Evolutionary conservation across 768 basidiomycete species (phyloP).

Genomic region (Hypsizygus marmoreus): DNA sequence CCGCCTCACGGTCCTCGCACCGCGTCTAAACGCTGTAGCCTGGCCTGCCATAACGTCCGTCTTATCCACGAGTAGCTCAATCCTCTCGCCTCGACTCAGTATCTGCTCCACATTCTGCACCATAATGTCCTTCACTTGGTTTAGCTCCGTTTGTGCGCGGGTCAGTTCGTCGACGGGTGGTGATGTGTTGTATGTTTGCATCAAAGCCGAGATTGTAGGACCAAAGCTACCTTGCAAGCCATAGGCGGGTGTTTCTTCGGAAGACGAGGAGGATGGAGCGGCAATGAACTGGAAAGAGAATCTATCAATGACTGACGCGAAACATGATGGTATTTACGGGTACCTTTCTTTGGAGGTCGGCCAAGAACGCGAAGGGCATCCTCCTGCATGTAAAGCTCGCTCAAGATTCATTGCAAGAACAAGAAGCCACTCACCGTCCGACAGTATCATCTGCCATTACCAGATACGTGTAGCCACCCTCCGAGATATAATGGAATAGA

Average conservation of each 20-base stretch:
- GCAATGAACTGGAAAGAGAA: conserved; percentile 51
- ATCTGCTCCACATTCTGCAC: conserved; percentile 98
- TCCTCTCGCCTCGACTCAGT: conserved; percentile 89
- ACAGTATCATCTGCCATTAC: conserved; percentile 95
- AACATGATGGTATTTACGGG: conserved; percentile 13
- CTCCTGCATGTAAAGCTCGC: conserved; percentile 46
- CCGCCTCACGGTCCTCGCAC: conserved; percentile 78
- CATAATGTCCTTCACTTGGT: conserved; percentile 95
- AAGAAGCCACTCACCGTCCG: conserved; percentile 61
- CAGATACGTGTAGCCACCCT: conserved; percentile 83
- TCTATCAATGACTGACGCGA: conserved; percentile 9
- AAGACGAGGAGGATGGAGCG: conserved; percentile 65
- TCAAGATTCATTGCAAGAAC: not conserved
- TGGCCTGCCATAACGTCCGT: conserved; percentile 95
- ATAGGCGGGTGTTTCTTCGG: conserved; percentile 56
- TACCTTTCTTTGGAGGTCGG: conserved; percentile 81
- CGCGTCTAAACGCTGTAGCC: conserved; percentile 89
- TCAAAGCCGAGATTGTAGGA: conserved; percentile 67
- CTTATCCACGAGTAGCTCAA: conserved; percentile 95
- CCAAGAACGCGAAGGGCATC: conserved; percentile 92
- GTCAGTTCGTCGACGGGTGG: conserved; percentile 88
- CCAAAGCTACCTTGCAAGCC: conserved; percentile 74
- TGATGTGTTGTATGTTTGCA: conserved; percentile 87
- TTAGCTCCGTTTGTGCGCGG: conserved; percentile 86
- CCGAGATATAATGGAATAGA: conserved; percentile 92